Conservation (phyloP, 1,139 yeast genomes). For the Yamadazyma spencermartinsiae region DNA sequence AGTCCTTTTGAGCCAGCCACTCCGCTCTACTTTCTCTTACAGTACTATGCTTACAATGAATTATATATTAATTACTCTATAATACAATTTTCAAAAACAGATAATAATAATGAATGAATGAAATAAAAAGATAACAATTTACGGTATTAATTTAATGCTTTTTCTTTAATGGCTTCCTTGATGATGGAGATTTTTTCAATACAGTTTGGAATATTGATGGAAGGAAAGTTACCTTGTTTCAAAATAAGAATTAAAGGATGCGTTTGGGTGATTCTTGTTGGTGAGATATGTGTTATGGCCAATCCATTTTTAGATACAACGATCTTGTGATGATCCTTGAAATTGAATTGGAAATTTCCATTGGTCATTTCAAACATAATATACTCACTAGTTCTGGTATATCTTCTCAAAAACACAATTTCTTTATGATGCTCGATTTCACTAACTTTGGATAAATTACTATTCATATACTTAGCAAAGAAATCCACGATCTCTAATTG, state of each 20-base stretch:
- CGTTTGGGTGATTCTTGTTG: slow-evolving; percentile 71
- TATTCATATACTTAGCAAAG: slow-evolving; percentile 81
- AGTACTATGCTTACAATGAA: background rate
- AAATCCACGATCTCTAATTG: slow-evolving; percentile 82
- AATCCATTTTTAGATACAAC: slow-evolving; percentile 76
- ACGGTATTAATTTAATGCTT: slow-evolving; percentile 25
- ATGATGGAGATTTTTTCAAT: slow-evolving; percentile 37
- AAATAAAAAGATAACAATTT: slow-evolving; percentile 1
- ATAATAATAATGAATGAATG: slow-evolving; percentile 2
- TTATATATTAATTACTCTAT: slow-evolving; percentile 11
- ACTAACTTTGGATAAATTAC: slow-evolving; percentile 74
- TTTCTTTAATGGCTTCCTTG: slow-evolving; percentile 43
- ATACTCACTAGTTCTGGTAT: slow-evolving; percentile 72
- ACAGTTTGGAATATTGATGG: slow-evolving; percentile 54
- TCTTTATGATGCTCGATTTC: slow-evolving; percentile 58
- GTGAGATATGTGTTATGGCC: slow-evolving; percentile 79
- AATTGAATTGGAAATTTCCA: slow-evolving; percentile 91
- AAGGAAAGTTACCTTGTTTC: slow-evolving; percentile 63
- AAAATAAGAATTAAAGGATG: slow-evolving; percentile 62
- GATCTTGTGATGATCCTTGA: slow-evolving; percentile 90
- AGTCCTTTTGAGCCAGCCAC: no score
- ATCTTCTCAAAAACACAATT: slow-evolving; percentile 75
- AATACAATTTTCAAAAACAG: slow-evolving; percentile 19
- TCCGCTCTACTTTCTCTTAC: background rate
- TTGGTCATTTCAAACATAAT: slow-evolving; percentile 94